These are phyloP conservation scores for Ramalina intermedia DNA, from an alignment of 495 filamentous ascomycete species.

Conservation along the genomic window DNA sequence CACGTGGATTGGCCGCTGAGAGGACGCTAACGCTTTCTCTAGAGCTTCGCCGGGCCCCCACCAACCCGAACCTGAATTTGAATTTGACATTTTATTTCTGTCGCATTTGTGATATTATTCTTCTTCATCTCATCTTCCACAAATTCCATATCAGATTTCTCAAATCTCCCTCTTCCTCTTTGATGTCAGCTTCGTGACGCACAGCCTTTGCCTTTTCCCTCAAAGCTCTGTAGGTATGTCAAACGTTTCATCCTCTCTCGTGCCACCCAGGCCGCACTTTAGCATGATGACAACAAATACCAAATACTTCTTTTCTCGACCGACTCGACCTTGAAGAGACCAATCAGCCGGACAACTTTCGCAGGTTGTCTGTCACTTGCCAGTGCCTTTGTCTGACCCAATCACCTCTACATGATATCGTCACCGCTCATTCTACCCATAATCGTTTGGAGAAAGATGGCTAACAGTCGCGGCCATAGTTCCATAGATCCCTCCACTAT, in stretches of 20 bases:
- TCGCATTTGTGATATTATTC: no score
- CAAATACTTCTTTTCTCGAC: slow-evolving; percentile 84
- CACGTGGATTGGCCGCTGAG: not conserved
- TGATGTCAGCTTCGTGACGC: not conserved
- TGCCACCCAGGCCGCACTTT: slow-evolving; percentile 16
- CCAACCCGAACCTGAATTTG: no score
- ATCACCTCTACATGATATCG: no score
- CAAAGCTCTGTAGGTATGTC: slow-evolving; percentile 4
- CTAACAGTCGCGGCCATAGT: not conserved
- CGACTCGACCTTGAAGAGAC: slow-evolving; percentile 90
- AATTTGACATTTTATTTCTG: no score
- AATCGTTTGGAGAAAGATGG: no score
- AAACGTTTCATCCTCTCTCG: slow-evolving; percentile 1
- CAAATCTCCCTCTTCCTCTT: not conserved
- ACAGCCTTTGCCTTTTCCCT: not conserved
- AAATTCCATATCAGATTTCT: not conserved
- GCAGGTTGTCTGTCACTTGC: slow-evolving; percentile 85
- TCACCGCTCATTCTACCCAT: no score
- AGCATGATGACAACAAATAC: slow-evolving; percentile 69
- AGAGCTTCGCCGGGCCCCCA: no score
- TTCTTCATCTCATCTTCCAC: no score
- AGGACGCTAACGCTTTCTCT: no score
- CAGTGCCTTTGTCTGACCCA: slow-evolving; percentile 88
- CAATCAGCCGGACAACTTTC: slow-evolving; percentile 53
- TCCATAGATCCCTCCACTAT: not conserved